phyloP scores from a whole-genome alignment of 495 filamentous ascomycete genomes.

The Lasiosphaeris hirsuta region DNA sequence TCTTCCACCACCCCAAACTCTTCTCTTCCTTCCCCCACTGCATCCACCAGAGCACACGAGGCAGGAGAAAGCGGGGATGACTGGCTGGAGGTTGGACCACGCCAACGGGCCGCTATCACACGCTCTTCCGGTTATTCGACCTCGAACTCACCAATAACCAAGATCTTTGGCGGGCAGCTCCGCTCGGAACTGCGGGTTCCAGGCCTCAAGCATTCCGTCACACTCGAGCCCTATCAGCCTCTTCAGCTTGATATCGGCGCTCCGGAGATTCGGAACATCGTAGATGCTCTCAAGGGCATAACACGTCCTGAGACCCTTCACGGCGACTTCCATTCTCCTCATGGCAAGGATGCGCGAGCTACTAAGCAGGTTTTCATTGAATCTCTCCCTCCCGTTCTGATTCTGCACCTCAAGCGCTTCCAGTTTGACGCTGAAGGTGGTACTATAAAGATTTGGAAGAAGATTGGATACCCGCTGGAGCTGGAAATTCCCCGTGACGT shows the following conservation, averaged over 20 bases:
- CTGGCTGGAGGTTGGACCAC: constrained; percentile 92
- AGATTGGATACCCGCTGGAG: constrained; percentile 89
- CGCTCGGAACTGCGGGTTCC: constrained; percentile 85
- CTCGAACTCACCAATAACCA: constrained; percentile 78
- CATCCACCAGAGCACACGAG: constrained; percentile 30
- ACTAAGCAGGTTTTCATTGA: constrained; percentile 96
- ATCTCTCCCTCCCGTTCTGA: constrained; percentile 84
- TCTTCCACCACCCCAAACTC: constrained; percentile 41
- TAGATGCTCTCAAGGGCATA: constrained; percentile 82
- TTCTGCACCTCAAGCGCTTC: constrained; percentile 95
- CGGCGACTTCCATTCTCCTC: constrained; percentile 80
- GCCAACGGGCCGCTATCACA: constrained; percentile 82
- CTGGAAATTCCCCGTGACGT: constrained; percentile 91
- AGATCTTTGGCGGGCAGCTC: constrained; percentile 90
- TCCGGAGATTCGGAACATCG: constrained; percentile 79
- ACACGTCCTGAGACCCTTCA: constrained; percentile 80
- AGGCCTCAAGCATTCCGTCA: constrained; percentile 85
- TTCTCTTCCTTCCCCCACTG: constrained; percentile 33
- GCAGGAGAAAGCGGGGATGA: constrained; percentile 50
- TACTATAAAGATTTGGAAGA: constrained; percentile 98
- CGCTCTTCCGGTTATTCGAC: constrained; percentile 76
- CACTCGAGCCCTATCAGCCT: constrained; percentile 88
- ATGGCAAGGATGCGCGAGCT: constrained; percentile 69
- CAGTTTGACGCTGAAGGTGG: constrained; percentile 90
- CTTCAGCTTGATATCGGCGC: constrained; percentile 91